phyloP scores from a whole-genome alignment of 2,329 filamentous ascomycete genomes.

The Sporothrix globosa region DNA sequence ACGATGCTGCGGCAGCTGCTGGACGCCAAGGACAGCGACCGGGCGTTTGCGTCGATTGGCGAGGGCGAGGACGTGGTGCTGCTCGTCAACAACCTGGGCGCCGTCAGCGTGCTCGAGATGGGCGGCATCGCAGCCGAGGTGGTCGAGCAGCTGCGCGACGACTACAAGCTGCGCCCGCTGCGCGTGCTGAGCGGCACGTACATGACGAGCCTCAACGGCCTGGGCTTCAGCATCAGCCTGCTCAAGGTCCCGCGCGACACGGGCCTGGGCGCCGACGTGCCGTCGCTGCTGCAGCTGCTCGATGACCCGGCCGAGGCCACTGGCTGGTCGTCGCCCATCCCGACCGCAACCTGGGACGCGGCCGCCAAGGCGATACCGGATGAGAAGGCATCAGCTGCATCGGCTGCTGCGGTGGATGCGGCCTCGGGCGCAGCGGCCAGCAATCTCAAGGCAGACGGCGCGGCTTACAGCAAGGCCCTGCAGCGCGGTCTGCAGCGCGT shows the following conservation, averaged over 20 bases:
- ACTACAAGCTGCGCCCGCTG: slow-evolving; percentile 63
- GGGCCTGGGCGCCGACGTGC: slow-evolving; percentile 60
- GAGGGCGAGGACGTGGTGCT: slow-evolving; percentile 67
- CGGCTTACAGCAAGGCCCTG: slow-evolving; percentile 55
- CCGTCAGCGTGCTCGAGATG: slow-evolving; percentile 71
- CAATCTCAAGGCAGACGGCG: slow-evolving; percentile 58
- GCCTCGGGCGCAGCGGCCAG: slow-evolving; percentile 47
- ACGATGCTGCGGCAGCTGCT: slow-evolving; percentile 73
- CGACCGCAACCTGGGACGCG: slow-evolving; percentile 65
- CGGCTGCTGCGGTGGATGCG: slow-evolving; percentile 45
- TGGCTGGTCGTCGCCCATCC: slow-evolving; percentile 69
- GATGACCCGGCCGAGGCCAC: slow-evolving; percentile 70
- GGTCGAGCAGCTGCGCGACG: slow-evolving; percentile 60
- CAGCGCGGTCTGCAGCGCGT: slow-evolving; percentile 62
- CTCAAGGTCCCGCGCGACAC: slow-evolving; percentile 63
- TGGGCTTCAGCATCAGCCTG: slow-evolving; percentile 74
- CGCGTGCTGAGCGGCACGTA: slow-evolving; percentile 70
- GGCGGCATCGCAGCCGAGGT: slow-evolving; percentile 73
- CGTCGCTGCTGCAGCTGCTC: slow-evolving; percentile 68
- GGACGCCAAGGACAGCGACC: slow-evolving; percentile 66
- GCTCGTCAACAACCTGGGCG: slow-evolving; percentile 77
- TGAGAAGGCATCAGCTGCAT: slow-evolving; percentile 41
- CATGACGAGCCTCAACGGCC: slow-evolving; percentile 77
- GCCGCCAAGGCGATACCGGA: slow-evolving; percentile 45
- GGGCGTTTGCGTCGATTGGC: slow-evolving; percentile 69